A percentile compares a stretch with the other conserved stretches of the same genome.
These are phyloP conservation scores for Pseudogymnoascus sp. DNA, from an alignment of 2,329 filamentous ascomycete species.

Conservation along the genomic window DNA sequence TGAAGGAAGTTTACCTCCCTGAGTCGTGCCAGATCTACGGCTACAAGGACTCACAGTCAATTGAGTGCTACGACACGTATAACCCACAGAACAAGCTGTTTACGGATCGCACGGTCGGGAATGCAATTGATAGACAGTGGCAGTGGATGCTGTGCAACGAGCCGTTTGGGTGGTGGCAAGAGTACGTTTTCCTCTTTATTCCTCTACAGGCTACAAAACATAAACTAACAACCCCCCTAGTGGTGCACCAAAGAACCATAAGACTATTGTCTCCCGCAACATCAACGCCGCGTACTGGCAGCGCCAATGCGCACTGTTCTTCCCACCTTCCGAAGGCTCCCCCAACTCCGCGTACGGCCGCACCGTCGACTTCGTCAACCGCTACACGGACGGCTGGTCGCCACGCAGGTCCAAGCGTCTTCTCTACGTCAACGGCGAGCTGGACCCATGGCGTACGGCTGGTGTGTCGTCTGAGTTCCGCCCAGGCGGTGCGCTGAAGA, in stretches of 20 bases:
- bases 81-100: constrained; percentile 41
- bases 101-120: constrained; percentile 40
- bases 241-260: constrained; percentile 37
- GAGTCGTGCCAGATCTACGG: constrained; percentile 39
- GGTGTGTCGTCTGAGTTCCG: constrained; percentile 44
- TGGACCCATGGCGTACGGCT: constrained; percentile 50
- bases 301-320: constrained; percentile 46
- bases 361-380: constrained; percentile 38
- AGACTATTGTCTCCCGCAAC: constrained; percentile 44
- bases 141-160: constrained; percentile 56
- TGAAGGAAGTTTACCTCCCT: constrained; percentile 39
- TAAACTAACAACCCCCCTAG: constrained; percentile 12
- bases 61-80: constrained; percentile 46
- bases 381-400: constrained; percentile 47
- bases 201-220: not conserved
- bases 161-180: constrained; percentile 50
- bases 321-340: constrained; percentile 38
- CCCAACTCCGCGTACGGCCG: constrained; percentile 39
- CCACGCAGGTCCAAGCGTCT: constrained; percentile 43
- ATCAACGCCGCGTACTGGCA: constrained; percentile 44
- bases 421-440: constrained; percentile 50
- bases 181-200: constrained; percentile 27
- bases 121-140: constrained; percentile 45
- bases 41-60: constrained; percentile 36
- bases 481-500: constrained; percentile 44